These are phyloP conservation scores for Echium plantagineum DNA, from an alignment of 257 asterid genomes.

Conservation along the genomic window DNA sequence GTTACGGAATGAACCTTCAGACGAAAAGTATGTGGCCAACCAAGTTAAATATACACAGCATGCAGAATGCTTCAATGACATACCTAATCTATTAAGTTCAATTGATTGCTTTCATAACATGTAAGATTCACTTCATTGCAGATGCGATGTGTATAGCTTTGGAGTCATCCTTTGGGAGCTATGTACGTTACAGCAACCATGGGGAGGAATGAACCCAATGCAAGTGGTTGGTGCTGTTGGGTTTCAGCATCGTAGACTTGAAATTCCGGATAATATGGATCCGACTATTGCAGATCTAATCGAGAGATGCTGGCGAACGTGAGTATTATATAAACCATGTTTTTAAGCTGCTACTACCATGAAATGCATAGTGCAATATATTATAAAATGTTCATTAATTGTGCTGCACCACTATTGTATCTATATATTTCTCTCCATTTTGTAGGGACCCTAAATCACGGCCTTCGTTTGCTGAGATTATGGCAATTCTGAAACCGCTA, in stretches of 20 bases:
- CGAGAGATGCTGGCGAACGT: conserved; percentile 90
- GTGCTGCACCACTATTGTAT: too few relatives aligned
- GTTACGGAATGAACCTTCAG: conserved; percentile 90
- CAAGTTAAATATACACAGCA: neutral
- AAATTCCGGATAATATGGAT: conserved; percentile 73
- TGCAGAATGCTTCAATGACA: neutral
- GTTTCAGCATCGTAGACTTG: conserved; percentile 93
- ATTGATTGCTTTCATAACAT: neutral
- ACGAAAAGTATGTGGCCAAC: conserved; percentile 63
- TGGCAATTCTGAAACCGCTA: conserved; percentile 77
- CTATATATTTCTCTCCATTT: neutral
- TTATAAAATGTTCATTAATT: too few relatives aligned
- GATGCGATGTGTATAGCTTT: conserved; percentile 88
- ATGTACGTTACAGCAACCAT: conserved; percentile 79
- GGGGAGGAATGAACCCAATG: conserved; percentile 99
- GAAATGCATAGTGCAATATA: too few relatives aligned
- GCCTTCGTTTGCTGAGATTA: conserved; percentile 81
- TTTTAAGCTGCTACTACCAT: too few relatives aligned
- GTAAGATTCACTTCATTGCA: conserved; percentile 22
- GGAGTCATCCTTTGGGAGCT: conserved; percentile 97
- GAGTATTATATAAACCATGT: conserved; percentile 16
- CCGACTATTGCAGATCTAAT: conserved; percentile 64
- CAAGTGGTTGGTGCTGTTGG: conserved; percentile 99
- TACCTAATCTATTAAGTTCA: neutral
- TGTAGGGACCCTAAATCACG: conserved; percentile 71